Percentiles rank a stretch among this genome's conserved stretches.
Conservation (phyloP, 192 early-diverging fungal genomes). For the Dissophora globulifera region DNA sequence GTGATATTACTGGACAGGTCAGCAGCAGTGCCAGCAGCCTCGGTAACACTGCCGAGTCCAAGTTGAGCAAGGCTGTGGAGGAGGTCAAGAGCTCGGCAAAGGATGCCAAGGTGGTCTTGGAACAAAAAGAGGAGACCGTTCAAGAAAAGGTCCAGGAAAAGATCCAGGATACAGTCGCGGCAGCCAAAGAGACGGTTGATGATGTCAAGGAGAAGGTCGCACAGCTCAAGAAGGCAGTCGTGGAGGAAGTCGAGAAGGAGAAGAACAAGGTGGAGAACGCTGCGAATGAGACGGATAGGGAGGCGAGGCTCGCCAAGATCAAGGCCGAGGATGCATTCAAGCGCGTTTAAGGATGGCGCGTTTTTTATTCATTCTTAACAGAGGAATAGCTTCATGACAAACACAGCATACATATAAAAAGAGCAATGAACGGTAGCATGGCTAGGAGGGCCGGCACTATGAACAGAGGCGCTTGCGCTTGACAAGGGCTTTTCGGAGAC, state of each 20-base stretch:
- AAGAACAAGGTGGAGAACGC: slow-evolving; percentile 21
- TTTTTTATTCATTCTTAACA: too few relatives aligned
- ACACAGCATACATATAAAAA: too few relatives aligned
- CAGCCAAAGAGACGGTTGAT: slow-evolving; percentile 28
- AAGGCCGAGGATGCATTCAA: slow-evolving; percentile 39
- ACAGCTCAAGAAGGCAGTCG: slow-evolving; percentile 42
- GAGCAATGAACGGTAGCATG: too few relatives aligned
- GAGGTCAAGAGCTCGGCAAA: slow-evolving; percentile 31
- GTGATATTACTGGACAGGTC: slow-evolving; percentile 24
- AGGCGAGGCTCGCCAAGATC: slow-evolving; percentile 36
- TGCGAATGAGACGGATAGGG: slow-evolving; percentile 15
- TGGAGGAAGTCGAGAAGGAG: slow-evolving; percentile 16
- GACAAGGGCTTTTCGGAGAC: too few relatives aligned
- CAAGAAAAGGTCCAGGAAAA: slow-evolving; percentile 25
- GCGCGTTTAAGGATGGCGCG: slow-evolving; percentile 51
- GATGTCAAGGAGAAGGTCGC: slow-evolving; percentile 46
- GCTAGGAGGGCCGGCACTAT: too few relatives aligned
- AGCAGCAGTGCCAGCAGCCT: too few relatives aligned
- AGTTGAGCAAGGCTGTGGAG: slow-evolving; percentile 31
- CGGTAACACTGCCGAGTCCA: slow-evolving; percentile 21
- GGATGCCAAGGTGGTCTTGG: slow-evolving; percentile 25
- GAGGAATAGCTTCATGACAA: too few relatives aligned
- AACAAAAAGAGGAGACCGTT: slow-evolving; percentile 5
- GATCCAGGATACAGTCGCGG: slow-evolving; percentile 25
- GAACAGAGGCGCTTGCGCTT: too few relatives aligned